Evolutionary conservation across 441 rosid genomes (phyloP).

Genomic region (Croton setiger): DNA sequence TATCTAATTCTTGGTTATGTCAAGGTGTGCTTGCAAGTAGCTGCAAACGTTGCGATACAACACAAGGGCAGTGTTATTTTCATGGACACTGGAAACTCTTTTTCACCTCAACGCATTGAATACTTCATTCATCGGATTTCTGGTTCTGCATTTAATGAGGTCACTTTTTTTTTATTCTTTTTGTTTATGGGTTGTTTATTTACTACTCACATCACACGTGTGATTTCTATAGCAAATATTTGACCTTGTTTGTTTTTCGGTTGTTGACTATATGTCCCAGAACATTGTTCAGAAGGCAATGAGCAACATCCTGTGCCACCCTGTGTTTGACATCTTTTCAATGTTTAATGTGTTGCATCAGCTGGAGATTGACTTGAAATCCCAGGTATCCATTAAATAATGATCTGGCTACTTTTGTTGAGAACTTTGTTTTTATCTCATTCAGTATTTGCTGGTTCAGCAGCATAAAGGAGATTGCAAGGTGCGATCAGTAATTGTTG

Average conservation of each 20-base stretch:
- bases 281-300: slow-evolving; percentile 35
- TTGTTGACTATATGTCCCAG: slow-evolving; percentile 21
- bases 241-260: slow-evolving; percentile 11
- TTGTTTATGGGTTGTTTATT: background rate
- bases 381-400: slow-evolving; percentile 37
- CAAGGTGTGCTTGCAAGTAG: slow-evolving; percentile 68
- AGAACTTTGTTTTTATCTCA: slow-evolving; percentile 13
- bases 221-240: background rate
- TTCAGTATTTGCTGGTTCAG: slow-evolving; percentile 29
- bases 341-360: slow-evolving; percentile 46
- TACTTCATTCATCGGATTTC: slow-evolving; percentile 38
- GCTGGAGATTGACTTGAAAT: slow-evolving; percentile 36
- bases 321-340: slow-evolving; percentile 50
- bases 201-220: background rate
- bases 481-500: slow-evolving; percentile 53
- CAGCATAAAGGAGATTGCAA: slow-evolving; percentile 28
- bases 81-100: slow-evolving; percentile 80
- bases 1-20: slow-evolving; percentile 9
- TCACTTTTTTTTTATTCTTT: slow-evolving; percentile 15
- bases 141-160: slow-evolving; percentile 35
- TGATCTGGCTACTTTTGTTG: slow-evolving; percentile 12
- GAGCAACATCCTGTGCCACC: slow-evolving; percentile 45
- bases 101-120: slow-evolving; percentile 63
- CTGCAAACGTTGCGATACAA: slow-evolving; percentile 53
- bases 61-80: slow-evolving; percentile 49